Base-by-base conservation (phyloP, 1,139 yeast genomes). In the Eremothecium gossypii region DNA sequence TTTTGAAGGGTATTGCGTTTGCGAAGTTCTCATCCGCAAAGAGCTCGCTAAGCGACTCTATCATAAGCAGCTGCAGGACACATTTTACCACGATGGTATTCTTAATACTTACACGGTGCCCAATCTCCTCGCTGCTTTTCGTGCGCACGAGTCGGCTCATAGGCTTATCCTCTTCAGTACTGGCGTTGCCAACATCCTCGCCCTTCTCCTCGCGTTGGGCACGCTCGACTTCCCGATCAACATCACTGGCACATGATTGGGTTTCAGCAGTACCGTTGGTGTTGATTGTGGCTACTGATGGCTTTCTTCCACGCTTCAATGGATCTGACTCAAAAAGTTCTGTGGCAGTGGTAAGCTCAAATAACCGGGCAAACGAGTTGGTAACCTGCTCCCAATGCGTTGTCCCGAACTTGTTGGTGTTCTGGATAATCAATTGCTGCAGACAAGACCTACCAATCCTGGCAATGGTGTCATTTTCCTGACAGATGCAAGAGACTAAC, bases 401-500 rank as follows among this genome's bases (percentile, higher is more conserved):
- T 9, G 65, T 68, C 23, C 65, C 60, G 54, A 91, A 83, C 54
- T 75, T 77, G n/a, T 64, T 57, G 48, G 81, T 76, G 60, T 91
- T 93, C 49, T 83, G 83, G 27, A 80, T 66, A 46, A 91, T 72
- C 48, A 91, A 69, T 47, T 81, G 84, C 49, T 83, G 81, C 46
- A 91, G 71, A 61, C 98, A 89, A 8, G 91, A 79, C 55, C 94
- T 77, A 14, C 98, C 98, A 51, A 89, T 87, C 54, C 95, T 74
- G 0, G 97, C 94, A 53, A 93, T 89, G 0, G 97, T 87, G 55
- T 91, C 98, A 60, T 91, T 91, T 54, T 89, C 96, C 63, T 91
- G 98, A 55, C 96, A 86, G 41, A 91, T 85, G 64, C 98, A 93
- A 7, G 91, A 80, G 3, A 79, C 79, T 43, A 93, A 65, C 44